phyloP scores from a whole-genome alignment of 345 rosid species.

The Populus alba region DNA sequence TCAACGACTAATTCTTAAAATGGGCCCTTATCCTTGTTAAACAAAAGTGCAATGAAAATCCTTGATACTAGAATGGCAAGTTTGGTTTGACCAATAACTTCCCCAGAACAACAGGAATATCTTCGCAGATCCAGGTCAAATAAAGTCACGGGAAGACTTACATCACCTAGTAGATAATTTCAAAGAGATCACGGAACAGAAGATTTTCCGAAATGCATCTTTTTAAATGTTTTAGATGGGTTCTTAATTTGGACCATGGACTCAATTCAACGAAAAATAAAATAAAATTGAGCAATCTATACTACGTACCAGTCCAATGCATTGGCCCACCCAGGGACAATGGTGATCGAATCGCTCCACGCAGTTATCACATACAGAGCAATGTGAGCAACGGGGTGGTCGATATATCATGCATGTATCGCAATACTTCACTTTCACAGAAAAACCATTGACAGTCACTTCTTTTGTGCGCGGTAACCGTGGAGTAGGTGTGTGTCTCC shows the following conservation, averaged over 20 bases:
- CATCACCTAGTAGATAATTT: too few relatives aligned
- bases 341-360: slow-evolving; percentile 61
- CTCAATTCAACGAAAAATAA: not conserved
- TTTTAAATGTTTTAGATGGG: not conserved
- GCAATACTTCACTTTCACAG: slow-evolving; percentile 48
- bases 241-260: not conserved
- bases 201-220: not conserved
- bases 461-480: slow-evolving; percentile 37
- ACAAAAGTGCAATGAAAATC: too few relatives aligned
- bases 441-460: slow-evolving; percentile 31
- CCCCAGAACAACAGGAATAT: too few relatives aligned
- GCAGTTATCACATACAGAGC: slow-evolving; percentile 56
- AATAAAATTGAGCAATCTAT: not conserved
- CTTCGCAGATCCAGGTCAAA: too few relatives aligned
- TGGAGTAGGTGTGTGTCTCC: slow-evolving; percentile 40
- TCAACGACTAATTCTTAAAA: not conserved
- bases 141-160: too few relatives aligned
- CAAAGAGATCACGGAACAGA: too few relatives aligned
- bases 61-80: too few relatives aligned
- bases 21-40: too few relatives aligned
- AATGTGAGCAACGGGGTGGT: slow-evolving; percentile 60
- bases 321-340: slow-evolving; percentile 63
- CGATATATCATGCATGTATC: slow-evolving; percentile 55
- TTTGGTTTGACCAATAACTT: too few relatives aligned
- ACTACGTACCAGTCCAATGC: slow-evolving; percentile 53